Percentiles rank a stretch among this genome's conserved stretches.
These are phyloP conservation scores for Pythium plurisporium DNA, from an alignment of 352 stramenopile species.

Conservation along the genomic window DNA sequence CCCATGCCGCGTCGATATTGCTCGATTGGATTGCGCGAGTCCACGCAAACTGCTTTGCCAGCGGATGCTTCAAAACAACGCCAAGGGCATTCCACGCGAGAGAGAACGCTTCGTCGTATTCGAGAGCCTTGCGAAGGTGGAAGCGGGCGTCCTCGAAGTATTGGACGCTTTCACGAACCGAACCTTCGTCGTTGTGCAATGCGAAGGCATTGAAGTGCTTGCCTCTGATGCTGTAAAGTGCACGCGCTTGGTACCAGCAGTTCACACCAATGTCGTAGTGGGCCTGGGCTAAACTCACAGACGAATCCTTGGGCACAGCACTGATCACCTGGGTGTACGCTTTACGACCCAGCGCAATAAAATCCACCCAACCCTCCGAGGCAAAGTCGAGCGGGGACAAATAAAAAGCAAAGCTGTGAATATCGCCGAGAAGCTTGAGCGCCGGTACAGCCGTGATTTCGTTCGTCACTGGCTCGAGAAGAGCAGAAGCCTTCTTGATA, in stretches of 20 bases:
- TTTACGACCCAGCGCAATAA: slow-evolving; percentile 47
- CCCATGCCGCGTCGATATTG: slow-evolving; percentile 67
- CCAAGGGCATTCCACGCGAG: slow-evolving; percentile 79
- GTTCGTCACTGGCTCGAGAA: slow-evolving; percentile 24
- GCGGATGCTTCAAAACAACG: slow-evolving; percentile 45
- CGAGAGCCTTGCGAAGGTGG: slow-evolving; percentile 23
- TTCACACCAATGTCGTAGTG: slow-evolving; percentile 68
- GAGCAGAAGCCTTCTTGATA: slow-evolving; percentile 48
- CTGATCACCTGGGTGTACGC: slow-evolving; percentile 45
- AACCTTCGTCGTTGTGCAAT: slow-evolving; percentile 7
- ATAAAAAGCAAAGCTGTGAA: slow-evolving; percentile 83
- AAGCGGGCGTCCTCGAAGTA: slow-evolving; percentile 39
- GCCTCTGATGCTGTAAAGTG: too few species aligned
- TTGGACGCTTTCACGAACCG: slow-evolving; percentile 21
- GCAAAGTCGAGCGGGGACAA: slow-evolving; percentile 62
- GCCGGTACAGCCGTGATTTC: neutral
- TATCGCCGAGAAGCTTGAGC: slow-evolving; percentile 72
- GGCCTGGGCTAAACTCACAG: slow-evolving; percentile 29
- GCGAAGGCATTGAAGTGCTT: slow-evolving; percentile 52
- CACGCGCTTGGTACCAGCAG: slow-evolving; percentile 77
- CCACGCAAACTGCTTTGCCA: slow-evolving; percentile 83
- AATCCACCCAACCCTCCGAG: slow-evolving; percentile 44
- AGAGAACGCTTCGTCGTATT: slow-evolving; percentile 37
- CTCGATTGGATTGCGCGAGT: slow-evolving; percentile 55
- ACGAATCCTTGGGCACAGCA: neutral